phyloP scores from a whole-genome alignment of 176 grass and related monocot genomes.

The Ensete glaucum region DNA sequence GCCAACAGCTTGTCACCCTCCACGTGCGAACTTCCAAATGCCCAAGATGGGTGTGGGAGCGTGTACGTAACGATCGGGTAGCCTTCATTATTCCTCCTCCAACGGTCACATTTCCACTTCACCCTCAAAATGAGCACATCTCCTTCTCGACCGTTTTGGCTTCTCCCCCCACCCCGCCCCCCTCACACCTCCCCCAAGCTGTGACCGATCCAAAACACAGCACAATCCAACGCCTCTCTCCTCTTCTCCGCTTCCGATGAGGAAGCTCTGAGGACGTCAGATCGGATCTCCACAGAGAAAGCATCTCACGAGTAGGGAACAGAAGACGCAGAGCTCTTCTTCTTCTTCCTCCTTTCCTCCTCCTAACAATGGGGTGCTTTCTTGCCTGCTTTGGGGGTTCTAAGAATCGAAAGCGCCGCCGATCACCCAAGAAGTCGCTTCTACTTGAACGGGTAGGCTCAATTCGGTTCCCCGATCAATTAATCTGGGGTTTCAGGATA shows the following conservation, averaged over 20 bases:
- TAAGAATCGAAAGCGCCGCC: conserved; percentile 57
- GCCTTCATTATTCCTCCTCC: neutral
- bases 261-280: neutral
- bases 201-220: too few relatives aligned
- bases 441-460: conserved; percentile 27
- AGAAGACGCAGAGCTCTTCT: neutral
- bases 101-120: conserved; percentile 8
- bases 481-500: neutral
- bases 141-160: conserved; percentile 26
- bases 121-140: neutral
- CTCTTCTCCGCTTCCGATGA: neutral
- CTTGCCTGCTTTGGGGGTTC: conserved; percentile 83
- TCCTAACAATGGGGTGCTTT: conserved; percentile 78
- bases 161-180: neutral
- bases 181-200: neutral
- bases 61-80: too few relatives aligned
- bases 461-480: neutral
- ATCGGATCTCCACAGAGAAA: neutral
- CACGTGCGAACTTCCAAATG: too few relatives aligned
- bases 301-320: too few relatives aligned
- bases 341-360: neutral
- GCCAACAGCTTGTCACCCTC: too few relatives aligned
- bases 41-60: too few relatives aligned
- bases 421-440: conserved; percentile 40
- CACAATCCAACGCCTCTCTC: neutral